These are phyloP conservation scores for Myrica gale DNA, from an alignment of 306 rosid genomes.

Conservation along the genomic window DNA sequence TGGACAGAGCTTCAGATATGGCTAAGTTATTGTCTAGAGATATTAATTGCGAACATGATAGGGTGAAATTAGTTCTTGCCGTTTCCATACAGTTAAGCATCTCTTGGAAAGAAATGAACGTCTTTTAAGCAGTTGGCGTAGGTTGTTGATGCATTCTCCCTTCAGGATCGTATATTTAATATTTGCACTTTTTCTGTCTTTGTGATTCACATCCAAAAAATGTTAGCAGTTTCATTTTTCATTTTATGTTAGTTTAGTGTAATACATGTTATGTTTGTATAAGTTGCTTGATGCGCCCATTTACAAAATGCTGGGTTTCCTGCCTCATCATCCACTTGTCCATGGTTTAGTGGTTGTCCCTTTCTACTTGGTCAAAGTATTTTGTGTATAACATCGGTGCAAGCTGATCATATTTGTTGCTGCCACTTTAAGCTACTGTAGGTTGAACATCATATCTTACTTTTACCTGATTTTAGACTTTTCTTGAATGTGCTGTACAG, in stretches of 20 bases:
- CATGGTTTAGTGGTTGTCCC: conserved; percentile 4
- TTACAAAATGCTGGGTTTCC: not conserved
- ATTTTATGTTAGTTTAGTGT: not conserved
- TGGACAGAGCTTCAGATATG: not conserved
- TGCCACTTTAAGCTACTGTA: not conserved
- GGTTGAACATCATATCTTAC: not conserved
- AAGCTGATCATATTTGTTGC: conserved; percentile 1
- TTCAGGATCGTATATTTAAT: conserved; percentile 13
- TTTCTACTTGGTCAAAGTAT: not conserved
- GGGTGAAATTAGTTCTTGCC: not conserved
- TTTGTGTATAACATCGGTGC: too few relatives aligned
- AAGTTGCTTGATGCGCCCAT: not conserved
- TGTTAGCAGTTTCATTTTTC: not conserved
- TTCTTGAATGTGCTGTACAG: conserved; percentile 35
- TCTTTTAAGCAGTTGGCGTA: not conserved
- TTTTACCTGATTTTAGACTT: conserved; percentile 19
- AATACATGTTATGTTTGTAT: not conserved
- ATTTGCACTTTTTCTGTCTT: conserved; percentile 6
- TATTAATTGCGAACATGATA: not conserved
- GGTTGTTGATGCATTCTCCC: not conserved
- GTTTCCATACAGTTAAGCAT: conserved; percentile 5
- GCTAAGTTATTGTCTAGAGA: conserved; percentile 3
- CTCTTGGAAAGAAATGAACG: conserved; percentile 8
- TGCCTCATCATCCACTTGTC: conserved; percentile 12
- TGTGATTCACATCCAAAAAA: not conserved